phyloP scores from a whole-genome alignment of 2,329 filamentous ascomycete genomes.

The Penicillium sp. region DNA sequence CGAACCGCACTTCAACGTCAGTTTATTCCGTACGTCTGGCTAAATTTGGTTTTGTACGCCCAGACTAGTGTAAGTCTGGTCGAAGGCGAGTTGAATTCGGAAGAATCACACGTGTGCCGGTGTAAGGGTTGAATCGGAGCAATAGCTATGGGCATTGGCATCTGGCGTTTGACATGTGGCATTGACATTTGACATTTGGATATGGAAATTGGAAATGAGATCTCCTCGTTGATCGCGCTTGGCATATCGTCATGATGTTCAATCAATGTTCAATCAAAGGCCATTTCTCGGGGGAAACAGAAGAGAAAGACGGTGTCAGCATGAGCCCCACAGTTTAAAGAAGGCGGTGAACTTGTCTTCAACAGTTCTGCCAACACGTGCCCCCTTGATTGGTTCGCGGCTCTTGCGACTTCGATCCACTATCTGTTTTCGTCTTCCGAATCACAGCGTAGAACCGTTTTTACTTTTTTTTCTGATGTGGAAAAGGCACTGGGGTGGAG shows the following conservation, averaged over 20 bases:
- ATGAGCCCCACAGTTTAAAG: not conserved
- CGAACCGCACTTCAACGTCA: slow-evolving; percentile 1
- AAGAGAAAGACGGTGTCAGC: not conserved
- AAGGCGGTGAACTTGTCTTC: not conserved
- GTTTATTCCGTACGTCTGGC: too few species aligned
- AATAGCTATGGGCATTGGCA: not conserved
- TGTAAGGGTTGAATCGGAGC: not conserved
- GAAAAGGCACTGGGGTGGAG: not conserved
- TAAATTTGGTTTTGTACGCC: not conserved
- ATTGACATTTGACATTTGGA: too few species aligned
- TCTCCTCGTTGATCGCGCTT: not conserved
- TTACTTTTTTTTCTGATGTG: not conserved
- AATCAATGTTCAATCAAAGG: too few species aligned
- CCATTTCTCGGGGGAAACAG: not conserved
- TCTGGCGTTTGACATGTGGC: too few species aligned
- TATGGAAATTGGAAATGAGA: too few species aligned
- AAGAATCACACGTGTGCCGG: not conserved
- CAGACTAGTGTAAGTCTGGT: not conserved
- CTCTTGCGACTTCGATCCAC: slow-evolving; percentile 5
- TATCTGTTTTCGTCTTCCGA: slow-evolving; percentile 9
- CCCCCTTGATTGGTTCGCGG: slow-evolving; percentile 26
- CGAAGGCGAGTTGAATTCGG: not conserved
- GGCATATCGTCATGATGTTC: not conserved
- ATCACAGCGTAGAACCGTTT: not conserved
- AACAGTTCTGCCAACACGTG: slow-evolving; percentile 31